Evolutionary conservation across 2,329 filamentous ascomycete genomes (phyloP).

Genomic region (Microsporum ferrugineum): DNA sequence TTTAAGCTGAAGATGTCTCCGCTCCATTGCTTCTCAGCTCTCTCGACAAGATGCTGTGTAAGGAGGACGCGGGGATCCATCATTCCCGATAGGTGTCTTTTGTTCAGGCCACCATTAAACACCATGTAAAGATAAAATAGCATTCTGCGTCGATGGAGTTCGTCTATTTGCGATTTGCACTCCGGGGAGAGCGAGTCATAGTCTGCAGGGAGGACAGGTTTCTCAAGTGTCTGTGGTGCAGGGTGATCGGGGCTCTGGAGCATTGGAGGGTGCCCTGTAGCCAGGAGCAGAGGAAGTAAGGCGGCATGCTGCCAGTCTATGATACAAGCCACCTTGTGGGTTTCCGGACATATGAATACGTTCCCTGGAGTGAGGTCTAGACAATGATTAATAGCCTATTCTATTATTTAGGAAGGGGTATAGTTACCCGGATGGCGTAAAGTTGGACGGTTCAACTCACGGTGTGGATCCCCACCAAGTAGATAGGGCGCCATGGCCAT

Average conservation of each 20-base stretch:
- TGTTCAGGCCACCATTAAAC: slow-evolving; percentile 10
- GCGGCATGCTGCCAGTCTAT: slow-evolving; percentile 15
- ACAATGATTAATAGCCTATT: not conserved
- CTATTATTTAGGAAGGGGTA: not conserved
- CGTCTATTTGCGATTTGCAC: slow-evolving; percentile 10
- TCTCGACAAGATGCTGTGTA: slow-evolving; percentile 9
- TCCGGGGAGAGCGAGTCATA: slow-evolving; percentile 6
- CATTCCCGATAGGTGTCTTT: slow-evolving; percentile 7
- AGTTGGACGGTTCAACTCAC: slow-evolving; percentile 4
- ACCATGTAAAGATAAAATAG: slow-evolving; percentile 11
- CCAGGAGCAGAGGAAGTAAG: slow-evolving; percentile 10
- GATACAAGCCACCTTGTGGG: slow-evolving; percentile 6
- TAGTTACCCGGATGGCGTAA: slow-evolving; percentile 15
- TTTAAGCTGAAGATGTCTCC: slow-evolving; percentile 8
- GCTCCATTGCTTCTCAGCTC: slow-evolving; percentile 9
- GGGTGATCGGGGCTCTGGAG: slow-evolving; percentile 10
- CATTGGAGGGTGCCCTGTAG: slow-evolving; percentile 9
- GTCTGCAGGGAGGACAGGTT: slow-evolving; percentile 8
- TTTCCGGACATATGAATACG: slow-evolving; percentile 10
- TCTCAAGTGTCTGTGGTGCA: not conserved
- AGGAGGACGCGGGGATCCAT: slow-evolving; percentile 7
- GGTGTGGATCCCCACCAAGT: not conserved
- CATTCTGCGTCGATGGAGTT: slow-evolving; percentile 10
- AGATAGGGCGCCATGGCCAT: slow-evolving; percentile 10
- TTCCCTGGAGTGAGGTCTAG: slow-evolving; percentile 12